phyloP scores from a whole-genome alignment of 257 asterid species.

The Apocynum venetum region DNA sequence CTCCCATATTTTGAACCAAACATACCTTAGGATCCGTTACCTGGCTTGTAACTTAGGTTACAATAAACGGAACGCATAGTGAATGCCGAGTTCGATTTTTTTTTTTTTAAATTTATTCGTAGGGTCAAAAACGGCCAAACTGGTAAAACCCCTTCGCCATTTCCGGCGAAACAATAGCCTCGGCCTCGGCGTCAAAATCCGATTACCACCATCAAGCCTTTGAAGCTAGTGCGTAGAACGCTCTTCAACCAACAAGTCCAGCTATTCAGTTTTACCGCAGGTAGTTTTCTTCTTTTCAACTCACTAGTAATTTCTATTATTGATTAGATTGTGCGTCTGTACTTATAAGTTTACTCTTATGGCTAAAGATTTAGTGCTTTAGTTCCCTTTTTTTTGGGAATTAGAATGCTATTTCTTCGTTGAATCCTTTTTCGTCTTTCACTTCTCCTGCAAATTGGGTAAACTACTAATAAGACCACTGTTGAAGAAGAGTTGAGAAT shows the following conservation, averaged over 20 bases:
- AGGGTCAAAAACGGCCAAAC: too few species aligned
- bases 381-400: neutral
- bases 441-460: neutral
- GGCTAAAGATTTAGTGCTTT: neutral
- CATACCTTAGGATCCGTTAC: too few species aligned
- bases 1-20: too few species aligned
- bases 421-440: neutral
- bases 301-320: neutral
- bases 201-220: neutral
- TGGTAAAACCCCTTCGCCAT: neutral
- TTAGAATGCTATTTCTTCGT: neutral
- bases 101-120: too few species aligned
- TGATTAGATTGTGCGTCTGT: neutral
- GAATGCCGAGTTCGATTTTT: too few species aligned
- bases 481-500: neutral
- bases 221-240: neutral
- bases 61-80: too few species aligned
- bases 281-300: neutral
- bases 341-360: neutral
- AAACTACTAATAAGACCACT: neutral
- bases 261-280: neutral
- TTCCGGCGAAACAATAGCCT: neutral
- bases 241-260: neutral
- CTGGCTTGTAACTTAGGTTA: too few species aligned
- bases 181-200: neutral